These are phyloP conservation scores for Pichia nakasei DNA, from an alignment of 805 yeast species.

Conservation along the genomic window DNA sequence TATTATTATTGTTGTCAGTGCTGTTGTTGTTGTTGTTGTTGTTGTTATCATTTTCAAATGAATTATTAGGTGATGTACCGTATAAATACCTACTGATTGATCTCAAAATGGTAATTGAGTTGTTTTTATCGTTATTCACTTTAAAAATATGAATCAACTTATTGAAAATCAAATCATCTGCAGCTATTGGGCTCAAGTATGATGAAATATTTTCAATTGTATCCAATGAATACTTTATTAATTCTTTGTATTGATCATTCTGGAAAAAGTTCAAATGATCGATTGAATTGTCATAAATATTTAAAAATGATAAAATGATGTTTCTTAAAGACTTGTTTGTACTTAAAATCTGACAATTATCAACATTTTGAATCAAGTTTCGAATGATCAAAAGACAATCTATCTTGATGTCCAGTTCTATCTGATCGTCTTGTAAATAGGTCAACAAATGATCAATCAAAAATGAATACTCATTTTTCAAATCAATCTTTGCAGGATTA, in stretches of 20 bases:
- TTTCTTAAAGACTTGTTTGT: constrained; percentile 29
- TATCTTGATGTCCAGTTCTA: constrained; percentile 23
- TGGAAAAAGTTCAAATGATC: constrained; percentile 10
- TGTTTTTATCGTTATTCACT: constrained; percentile 54
- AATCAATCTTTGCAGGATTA: constrained; percentile 31
- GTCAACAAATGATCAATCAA: constrained; percentile 29
- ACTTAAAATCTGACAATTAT: constrained; percentile 71
- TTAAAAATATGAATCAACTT: constrained; percentile 44
- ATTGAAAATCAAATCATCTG: constrained; percentile 60
- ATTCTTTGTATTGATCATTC: constrained; percentile 40
- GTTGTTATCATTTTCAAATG: constrained; percentile 2
- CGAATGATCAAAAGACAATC: constrained; percentile 63
- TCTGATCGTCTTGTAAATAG: constrained; percentile 15
- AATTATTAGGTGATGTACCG: constrained; percentile 29
- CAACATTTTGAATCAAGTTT: constrained; percentile 76
- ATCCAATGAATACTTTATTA: constrained; percentile 62
- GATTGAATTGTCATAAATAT: constrained; percentile 17
- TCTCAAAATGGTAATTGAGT: constrained; percentile 61
- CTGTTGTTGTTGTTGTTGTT: constrained; percentile 7
- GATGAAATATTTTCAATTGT: constrained; percentile 78
- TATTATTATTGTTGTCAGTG: neutral
- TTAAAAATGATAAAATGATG: constrained; percentile 41
- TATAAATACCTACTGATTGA: constrained; percentile 74
- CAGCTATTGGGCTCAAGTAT: constrained; percentile 65
- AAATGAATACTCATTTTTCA: constrained; percentile 32